Percentiles rank a stretch among this genome's conserved stretches.
phyloP scores from a whole-genome alignment of 768 basidiomycete species.

The Mycena leptocephala region DNA sequence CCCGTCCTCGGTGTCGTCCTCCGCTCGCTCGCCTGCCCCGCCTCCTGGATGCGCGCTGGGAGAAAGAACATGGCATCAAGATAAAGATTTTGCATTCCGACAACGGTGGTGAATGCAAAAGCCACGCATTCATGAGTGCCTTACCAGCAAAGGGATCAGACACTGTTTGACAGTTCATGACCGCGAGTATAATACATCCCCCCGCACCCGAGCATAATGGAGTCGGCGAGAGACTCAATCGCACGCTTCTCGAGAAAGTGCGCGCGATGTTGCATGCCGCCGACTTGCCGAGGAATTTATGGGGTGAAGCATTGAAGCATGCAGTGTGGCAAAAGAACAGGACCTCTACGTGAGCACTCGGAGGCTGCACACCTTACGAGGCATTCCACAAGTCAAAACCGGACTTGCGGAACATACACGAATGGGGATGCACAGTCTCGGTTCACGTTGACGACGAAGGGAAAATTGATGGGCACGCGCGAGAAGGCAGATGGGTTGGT shows the following conservation, averaged over 20 bases:
- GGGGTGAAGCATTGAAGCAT: not conserved
- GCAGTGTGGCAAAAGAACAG: not conserved
- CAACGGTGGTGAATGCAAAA: not conserved
- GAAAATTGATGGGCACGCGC: too few relatives aligned
- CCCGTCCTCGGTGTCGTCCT: conserved; percentile 83
- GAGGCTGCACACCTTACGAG: not conserved
- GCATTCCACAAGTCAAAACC: not conserved
- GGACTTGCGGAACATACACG: not conserved
- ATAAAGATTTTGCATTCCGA: not conserved
- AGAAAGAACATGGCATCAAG: too few relatives aligned
- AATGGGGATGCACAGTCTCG: too few relatives aligned
- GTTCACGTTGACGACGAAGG: too few relatives aligned
- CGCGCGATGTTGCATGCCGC: not conserved
- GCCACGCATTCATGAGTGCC: not conserved
- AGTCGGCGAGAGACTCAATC: not conserved
- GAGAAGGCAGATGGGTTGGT: too few relatives aligned
- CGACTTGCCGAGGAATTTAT: not conserved
- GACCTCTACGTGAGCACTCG: not conserved
- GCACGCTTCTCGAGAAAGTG: not conserved
- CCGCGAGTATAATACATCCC: too few relatives aligned
- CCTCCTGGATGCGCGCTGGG: too few relatives aligned
- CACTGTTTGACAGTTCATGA: not conserved
- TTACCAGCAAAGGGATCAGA: not conserved
- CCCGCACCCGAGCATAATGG: not conserved
- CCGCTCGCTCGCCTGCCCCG: conserved; percentile 71